Conservation (phyloP, 495 filamentous ascomycete species). For the Pyrenula massariospora region DNA sequence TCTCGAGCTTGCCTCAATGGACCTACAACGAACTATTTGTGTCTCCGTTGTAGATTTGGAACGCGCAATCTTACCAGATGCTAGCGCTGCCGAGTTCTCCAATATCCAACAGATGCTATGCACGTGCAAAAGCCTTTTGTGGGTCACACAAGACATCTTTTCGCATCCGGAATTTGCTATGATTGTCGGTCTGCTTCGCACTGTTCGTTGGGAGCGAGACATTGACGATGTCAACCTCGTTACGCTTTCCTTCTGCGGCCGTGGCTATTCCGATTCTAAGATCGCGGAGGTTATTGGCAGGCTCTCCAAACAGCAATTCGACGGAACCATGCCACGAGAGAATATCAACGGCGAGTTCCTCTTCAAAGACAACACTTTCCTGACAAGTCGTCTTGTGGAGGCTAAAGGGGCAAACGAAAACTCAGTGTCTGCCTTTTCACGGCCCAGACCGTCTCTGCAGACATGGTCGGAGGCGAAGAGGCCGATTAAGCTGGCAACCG, state of each 20-base stretch:
- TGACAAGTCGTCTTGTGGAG: slow-evolving; percentile 17
- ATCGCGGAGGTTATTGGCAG: slow-evolving; percentile 1
- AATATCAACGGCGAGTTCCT: slow-evolving; percentile 15
- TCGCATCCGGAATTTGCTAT: slow-evolving; percentile 2
- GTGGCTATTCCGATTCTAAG: not conserved
- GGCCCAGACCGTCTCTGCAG: slow-evolving; percentile 3
- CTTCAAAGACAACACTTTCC: slow-evolving; percentile 11
- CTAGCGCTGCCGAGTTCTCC: slow-evolving; percentile 15
- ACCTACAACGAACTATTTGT: slow-evolving; percentile 14
- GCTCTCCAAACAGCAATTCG: slow-evolving; percentile 14
- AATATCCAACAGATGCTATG: slow-evolving; percentile 19
- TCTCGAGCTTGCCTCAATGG: slow-evolving; percentile 1
- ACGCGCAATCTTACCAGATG: slow-evolving; percentile 18
- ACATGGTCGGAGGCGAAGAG: slow-evolving; percentile 15
- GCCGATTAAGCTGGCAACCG: slow-evolving; percentile 11
- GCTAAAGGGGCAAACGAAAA: slow-evolving; percentile 3
- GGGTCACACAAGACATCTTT: slow-evolving; percentile 16
- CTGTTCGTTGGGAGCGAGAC: slow-evolving; percentile 17
- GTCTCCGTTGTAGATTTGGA: slow-evolving; percentile 21
- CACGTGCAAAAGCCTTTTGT: slow-evolving; percentile 17
- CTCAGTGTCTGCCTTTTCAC: not conserved
- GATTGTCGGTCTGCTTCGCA: slow-evolving; percentile 14
- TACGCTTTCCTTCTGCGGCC: slow-evolving; percentile 7
- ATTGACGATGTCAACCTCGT: slow-evolving; percentile 15
- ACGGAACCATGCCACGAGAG: slow-evolving; percentile 1